These are phyloP conservation scores for Lenwebbia sp. DNA, from an alignment of 345 rosid genomes.

Conservation along the genomic window DNA sequence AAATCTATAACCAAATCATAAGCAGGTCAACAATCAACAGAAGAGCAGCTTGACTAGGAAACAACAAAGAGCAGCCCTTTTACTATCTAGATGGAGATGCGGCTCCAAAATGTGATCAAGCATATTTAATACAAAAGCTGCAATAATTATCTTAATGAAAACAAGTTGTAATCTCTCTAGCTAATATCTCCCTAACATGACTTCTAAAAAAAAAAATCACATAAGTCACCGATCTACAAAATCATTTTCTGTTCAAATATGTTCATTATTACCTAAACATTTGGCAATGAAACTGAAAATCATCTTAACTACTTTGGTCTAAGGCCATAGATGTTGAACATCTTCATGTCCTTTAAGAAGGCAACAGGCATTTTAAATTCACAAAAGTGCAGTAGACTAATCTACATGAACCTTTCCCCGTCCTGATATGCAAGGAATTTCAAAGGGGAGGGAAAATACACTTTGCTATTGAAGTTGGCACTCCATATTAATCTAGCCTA, in stretches of 20 bases:
- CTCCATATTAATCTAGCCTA: neutral
- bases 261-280: neutral
- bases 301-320: neutral
- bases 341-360: neutral
- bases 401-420: neutral
- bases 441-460: neutral
- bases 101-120: neutral
- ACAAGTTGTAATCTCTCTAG: neutral
- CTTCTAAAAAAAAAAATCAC: neutral
- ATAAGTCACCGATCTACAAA: neutral
- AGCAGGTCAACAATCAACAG: neutral
- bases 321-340: neutral
- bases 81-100: neutral
- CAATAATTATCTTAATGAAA: neutral
- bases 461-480: neutral
- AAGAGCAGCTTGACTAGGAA: neutral
- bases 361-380: neutral
- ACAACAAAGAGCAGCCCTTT: neutral
- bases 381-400: neutral
- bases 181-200: neutral
- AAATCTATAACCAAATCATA: neutral
- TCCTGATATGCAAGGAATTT: neutral
- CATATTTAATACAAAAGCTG: neutral
- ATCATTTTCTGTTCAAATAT: neutral
- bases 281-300: neutral